Percentiles rank a stretch among this genome's conserved stretches.
phyloP scores from a whole-genome alignment of 306 rosid species.

The Inga leiocalycina region DNA sequence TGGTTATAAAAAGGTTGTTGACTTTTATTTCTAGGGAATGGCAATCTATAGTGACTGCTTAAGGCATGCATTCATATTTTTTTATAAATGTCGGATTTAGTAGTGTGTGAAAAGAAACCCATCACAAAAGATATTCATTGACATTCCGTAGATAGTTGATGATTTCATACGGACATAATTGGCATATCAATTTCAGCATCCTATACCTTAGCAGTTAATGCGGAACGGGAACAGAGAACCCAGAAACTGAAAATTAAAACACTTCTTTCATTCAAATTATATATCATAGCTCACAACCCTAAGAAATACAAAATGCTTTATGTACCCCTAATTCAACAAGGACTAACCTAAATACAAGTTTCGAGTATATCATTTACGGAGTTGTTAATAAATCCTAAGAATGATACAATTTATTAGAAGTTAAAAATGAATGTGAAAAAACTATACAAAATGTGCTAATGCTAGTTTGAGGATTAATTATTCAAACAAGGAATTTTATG shows the following conservation, averaged over 20 bases:
- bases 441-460: neutral
- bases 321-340: neutral
- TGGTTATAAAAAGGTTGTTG: constrained; percentile 22
- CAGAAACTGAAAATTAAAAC: neutral
- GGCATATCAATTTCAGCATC: neutral
- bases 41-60: neutral
- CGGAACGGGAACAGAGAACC: neutral
- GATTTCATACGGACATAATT: neutral
- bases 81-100: constrained; percentile 12
- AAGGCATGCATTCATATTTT: constrained; percentile 1
- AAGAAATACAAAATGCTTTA: neutral
- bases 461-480: neutral
- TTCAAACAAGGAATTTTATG: neutral
- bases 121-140: neutral
- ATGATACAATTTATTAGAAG: neutral
- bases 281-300: neutral
- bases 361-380: neutral
- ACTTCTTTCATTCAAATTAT: neutral
- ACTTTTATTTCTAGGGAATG: constrained; percentile 23
- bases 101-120: constrained; percentile 2
- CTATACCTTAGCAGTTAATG: neutral
- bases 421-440: neutral
- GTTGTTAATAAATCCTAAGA: neutral
- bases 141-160: constrained; percentile 7
- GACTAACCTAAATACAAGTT: neutral